Percentiles rank a stretch among this genome's conserved stretches.
These are phyloP conservation scores for Helicostylum pulchrum DNA, from an alignment of 192 early-diverging fungal species.

Conservation along the genomic window DNA sequence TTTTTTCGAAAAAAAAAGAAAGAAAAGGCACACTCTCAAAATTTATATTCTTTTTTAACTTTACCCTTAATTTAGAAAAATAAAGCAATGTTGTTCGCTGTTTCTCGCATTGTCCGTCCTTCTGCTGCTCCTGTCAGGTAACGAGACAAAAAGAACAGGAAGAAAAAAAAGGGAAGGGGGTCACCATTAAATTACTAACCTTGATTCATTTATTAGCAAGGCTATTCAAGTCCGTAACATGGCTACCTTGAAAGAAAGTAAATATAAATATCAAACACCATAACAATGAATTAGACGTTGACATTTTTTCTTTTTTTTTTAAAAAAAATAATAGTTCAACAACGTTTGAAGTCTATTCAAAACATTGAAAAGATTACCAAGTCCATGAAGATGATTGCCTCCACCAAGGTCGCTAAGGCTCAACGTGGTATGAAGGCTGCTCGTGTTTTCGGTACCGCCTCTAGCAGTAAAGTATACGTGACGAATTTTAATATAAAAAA, in stretches of 20 bases:
- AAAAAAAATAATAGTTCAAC: conserved; percentile 68
- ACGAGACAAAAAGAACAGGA: not conserved
- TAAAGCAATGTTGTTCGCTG: conserved; percentile 30
- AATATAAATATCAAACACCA: conserved; percentile 19
- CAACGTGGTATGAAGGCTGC: conserved; percentile 88
- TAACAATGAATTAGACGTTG: conserved; percentile 1
- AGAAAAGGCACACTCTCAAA: conserved; percentile 4
- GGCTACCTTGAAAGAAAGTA: conserved; percentile 92
- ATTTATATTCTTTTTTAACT: not conserved
- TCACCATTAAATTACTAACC: too few species aligned
- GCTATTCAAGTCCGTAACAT: conserved; percentile 82
- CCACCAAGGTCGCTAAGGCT: conserved; percentile 93
- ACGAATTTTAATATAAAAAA: not conserved
- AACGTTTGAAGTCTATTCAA: conserved; percentile 91
- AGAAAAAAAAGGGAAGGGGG: not conserved
- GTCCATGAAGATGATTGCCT: conserved; percentile 99
- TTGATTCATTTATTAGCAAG: conserved; percentile 39
- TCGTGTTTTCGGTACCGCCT: conserved; percentile 67
- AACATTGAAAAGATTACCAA: conserved; percentile 99
- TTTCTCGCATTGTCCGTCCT: conserved; percentile 39
- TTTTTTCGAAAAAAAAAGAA: not conserved
- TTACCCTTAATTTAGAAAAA: not conserved
- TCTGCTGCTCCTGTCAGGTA: conserved; percentile 34
- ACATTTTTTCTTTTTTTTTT: not conserved
- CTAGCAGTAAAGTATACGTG: conserved; percentile 48